These are phyloP conservation scores for Mycena capillaripes DNA, from an alignment of 768 basidiomycete species.

Conservation along the genomic window DNA sequence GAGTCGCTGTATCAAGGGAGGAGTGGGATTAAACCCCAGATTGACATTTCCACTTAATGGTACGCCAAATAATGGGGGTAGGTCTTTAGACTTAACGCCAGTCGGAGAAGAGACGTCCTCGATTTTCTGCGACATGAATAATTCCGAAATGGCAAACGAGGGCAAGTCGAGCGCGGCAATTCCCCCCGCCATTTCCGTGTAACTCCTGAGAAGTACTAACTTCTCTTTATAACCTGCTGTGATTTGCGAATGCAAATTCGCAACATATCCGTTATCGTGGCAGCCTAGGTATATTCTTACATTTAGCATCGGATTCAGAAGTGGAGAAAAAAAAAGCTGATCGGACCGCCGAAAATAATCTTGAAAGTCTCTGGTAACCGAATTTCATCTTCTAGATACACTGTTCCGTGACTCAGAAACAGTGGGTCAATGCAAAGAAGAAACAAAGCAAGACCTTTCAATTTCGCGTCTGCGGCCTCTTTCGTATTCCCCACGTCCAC, in stretches of 20 bases:
- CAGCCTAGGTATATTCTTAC: slow-evolving; percentile 62
- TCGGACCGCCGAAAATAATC: slow-evolving; percentile 73
- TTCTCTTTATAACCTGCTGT: slow-evolving; percentile 77
- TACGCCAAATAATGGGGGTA: neutral
- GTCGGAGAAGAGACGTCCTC: slow-evolving; percentile 13
- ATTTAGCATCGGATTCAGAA: slow-evolving; percentile 19
- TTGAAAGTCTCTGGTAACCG: slow-evolving; percentile 73
- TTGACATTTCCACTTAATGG: slow-evolving; percentile 30
- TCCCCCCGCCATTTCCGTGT: slow-evolving; percentile 72
- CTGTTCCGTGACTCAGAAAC: slow-evolving; percentile 43
- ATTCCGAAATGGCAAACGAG: slow-evolving; percentile 63
- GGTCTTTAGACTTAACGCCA: neutral
- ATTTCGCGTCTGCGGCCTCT: slow-evolving; percentile 83
- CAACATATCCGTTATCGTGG: slow-evolving; percentile 82
- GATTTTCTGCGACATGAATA: slow-evolving; percentile 74
- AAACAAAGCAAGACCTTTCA: slow-evolving; percentile 76
- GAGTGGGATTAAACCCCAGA: neutral
- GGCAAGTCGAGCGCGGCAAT: slow-evolving; percentile 70
- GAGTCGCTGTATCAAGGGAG: neutral
- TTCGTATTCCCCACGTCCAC: slow-evolving; percentile 80
- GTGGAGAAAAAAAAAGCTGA: slow-evolving; percentile 29
- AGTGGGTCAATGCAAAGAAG: neutral
- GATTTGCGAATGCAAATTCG: slow-evolving; percentile 73
- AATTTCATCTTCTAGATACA: slow-evolving; percentile 73
- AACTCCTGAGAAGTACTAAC: slow-evolving; percentile 74